phyloP scores from a whole-genome alignment of 257 asterid genomes.

The Buddleja alternifolia region DNA sequence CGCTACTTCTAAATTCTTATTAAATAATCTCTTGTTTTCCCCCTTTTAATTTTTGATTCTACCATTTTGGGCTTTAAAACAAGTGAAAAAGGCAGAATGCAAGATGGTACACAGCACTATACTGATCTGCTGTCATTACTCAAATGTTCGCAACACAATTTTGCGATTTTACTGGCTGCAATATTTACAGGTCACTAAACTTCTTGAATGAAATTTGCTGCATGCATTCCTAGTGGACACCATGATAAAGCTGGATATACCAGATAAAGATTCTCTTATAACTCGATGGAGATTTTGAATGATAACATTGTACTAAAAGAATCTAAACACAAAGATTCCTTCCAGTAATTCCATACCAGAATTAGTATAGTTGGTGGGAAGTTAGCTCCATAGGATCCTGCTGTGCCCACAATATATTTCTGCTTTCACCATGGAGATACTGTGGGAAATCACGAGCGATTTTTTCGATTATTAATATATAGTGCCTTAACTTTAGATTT shows the following conservation, averaged over 20 bases:
- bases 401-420: not conserved
- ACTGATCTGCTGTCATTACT: not conserved
- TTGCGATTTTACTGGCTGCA: no score
- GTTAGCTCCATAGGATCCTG: not conserved
- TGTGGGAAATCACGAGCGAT: no score
- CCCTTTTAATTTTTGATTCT: not conserved
- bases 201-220: constrained; percentile 3
- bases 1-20: no score
- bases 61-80: not conserved
- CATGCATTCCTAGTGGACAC: constrained; percentile 36
- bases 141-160: no score
- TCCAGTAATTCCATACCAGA: not conserved
- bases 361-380: constrained; percentile 15
- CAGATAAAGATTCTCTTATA: not conserved
- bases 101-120: not conserved
- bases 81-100: not conserved
- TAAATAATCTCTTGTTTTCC: no score
- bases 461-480: no score
- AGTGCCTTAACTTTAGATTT: no score
- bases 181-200: constrained; percentile 16
- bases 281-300: constrained; percentile 31
- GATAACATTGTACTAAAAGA: not conserved
- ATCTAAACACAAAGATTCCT: not conserved
- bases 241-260: not conserved
- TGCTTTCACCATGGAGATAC: no score